Evolutionary conservation across 371 early-diverging fungal species (phyloP).

Genomic region (Mortierella sp.): DNA sequence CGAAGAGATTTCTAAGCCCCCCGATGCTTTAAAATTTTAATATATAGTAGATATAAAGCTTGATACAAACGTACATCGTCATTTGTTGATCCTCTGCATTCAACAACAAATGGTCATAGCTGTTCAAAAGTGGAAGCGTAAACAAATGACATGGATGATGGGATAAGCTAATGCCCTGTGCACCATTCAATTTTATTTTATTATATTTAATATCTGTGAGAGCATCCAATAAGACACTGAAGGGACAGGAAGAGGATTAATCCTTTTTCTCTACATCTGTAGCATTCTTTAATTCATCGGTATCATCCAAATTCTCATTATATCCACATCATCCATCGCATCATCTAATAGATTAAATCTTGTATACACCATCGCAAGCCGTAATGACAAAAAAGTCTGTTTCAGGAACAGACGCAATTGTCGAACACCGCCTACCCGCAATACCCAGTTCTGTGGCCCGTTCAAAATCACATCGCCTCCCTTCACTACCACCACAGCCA

Average conservation of each 20-base stretch:
- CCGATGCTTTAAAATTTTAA: too few species aligned
- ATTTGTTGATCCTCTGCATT: background rate
- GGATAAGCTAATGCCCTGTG: background rate
- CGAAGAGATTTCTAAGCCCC: too few species aligned
- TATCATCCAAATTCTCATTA: background rate
- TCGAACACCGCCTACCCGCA: background rate
- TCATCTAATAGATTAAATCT: background rate
- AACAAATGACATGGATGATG: background rate
- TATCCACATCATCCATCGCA: background rate
- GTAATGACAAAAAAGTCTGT: background rate
- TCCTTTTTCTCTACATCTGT: background rate
- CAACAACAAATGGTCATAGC: too few species aligned
- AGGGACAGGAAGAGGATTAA: background rate
- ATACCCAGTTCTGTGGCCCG: background rate
- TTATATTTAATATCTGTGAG: background rate
- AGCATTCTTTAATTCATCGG: background rate
- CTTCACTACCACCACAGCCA: constrained; percentile 14
- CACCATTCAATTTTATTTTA: background rate
- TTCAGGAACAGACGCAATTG: constrained; percentile 9
- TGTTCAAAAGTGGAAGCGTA: too few species aligned
- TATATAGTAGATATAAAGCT: too few species aligned
- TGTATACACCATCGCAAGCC: background rate
- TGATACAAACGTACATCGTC: background rate
- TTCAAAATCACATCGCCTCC: constrained; percentile 16
- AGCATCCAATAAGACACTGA: background rate